These are phyloP conservation scores for Hypoxylon fragiforme DNA, from an alignment of 495 filamentous ascomycete genomes.

Conservation along the genomic window DNA sequence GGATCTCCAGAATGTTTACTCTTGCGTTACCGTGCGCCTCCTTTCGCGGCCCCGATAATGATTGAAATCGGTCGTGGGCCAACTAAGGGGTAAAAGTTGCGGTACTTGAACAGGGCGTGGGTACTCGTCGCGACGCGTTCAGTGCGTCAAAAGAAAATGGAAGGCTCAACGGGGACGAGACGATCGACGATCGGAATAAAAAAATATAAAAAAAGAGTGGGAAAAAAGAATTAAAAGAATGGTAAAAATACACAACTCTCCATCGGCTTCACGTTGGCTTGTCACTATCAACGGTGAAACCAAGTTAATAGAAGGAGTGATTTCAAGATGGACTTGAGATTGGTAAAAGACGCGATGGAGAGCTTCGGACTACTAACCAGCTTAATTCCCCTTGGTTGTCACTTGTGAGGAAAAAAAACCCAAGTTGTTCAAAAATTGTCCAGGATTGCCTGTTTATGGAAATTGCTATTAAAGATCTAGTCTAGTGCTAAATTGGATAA, in stretches of 20 bases:
- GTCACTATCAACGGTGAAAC: constrained; percentile 20
- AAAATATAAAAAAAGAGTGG: constrained; percentile 18
- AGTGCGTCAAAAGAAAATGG: constrained; percentile 18
- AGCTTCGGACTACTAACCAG: constrained; percentile 26
- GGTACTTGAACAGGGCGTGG: constrained; percentile 17
- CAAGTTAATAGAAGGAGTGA: constrained; percentile 14
- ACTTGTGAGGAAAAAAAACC: constrained; percentile 32
- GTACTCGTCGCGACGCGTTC: constrained; percentile 46
- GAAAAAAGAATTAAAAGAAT: constrained; percentile 33
- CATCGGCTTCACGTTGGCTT: constrained; percentile 25
- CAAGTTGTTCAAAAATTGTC: constrained; percentile 34
- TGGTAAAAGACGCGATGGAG: constrained; percentile 27
- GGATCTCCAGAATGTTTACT: constrained; percentile 45
- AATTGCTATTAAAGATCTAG: constrained; percentile 32
- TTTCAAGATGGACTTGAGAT: constrained; percentile 13
- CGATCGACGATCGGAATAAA: constrained; percentile 5
- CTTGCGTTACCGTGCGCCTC: constrained; percentile 31
- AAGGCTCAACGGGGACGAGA: constrained; percentile 11
- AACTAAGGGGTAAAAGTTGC: constrained; percentile 31
- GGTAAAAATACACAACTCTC: constrained; percentile 41
- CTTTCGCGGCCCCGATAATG: constrained; percentile 21
- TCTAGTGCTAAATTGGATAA: constrained; percentile 24
- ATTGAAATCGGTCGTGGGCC: constrained; percentile 21
- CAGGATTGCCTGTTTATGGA: constrained; percentile 33
- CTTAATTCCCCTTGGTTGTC: constrained; percentile 30